Percentiles rank a stretch among this genome's conserved stretches.
Conservation (phyloP, 1,139 yeast species). For the Yamadazyma taylorii region DNA sequence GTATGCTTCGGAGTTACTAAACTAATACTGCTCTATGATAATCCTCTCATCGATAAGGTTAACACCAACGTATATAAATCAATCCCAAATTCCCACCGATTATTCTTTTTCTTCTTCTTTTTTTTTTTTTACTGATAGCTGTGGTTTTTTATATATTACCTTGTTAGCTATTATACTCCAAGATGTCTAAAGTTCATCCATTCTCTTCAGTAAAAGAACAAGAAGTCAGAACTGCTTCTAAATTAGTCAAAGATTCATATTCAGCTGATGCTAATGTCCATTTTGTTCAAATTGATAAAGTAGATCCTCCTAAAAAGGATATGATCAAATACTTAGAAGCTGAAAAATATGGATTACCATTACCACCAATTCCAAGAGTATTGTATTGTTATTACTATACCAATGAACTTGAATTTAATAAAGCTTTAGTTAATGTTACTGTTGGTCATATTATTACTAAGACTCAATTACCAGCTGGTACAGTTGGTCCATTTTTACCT, state of each 20-base stretch:
- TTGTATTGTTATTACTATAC: slow-evolving; percentile 69
- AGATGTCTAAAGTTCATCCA: slow-evolving; percentile 39
- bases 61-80: background rate
- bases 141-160: no score
- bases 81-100: background rate
- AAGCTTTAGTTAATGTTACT: slow-evolving; percentile 70
- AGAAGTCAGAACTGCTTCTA: slow-evolving; percentile 65
- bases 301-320: slow-evolving; percentile 80
- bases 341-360: slow-evolving; percentile 57
- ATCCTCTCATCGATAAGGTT: no score
- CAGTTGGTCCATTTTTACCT: slow-evolving; percentile 73
- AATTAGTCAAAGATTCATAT: slow-evolving; percentile 59
- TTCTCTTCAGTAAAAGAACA: slow-evolving; percentile 68
- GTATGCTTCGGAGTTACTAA: no score
- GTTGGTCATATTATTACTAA: slow-evolving; percentile 63
- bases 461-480: slow-evolving; percentile 57
- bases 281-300: slow-evolving; percentile 69
- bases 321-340: slow-evolving; percentile 71
- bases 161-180: no score
- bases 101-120: background rate
- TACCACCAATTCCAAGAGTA: slow-evolving; percentile 63
- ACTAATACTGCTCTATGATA: no score
- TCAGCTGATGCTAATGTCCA: slow-evolving; percentile 53
- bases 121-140: no score
- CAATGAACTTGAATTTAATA: slow-evolving; percentile 57